phyloP scores from a whole-genome alignment of 106 monocot species.

The Dactylorhiza incarnata region DNA sequence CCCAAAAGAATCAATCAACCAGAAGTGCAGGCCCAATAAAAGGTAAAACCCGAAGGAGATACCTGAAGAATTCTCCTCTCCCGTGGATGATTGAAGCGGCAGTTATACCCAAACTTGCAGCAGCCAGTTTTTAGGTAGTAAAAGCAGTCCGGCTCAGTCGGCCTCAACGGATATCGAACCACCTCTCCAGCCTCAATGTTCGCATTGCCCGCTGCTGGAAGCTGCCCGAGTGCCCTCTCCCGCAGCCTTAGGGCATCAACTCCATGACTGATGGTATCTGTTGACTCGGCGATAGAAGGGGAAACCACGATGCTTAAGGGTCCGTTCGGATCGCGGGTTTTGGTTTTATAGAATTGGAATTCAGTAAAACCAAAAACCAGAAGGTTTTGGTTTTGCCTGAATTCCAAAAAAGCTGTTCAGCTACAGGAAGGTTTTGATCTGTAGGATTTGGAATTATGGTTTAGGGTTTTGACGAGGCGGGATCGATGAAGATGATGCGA shows the following conservation, averaged over 20 bases:
- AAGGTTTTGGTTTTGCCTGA: too few species aligned
- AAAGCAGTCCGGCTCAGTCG: slow-evolving; percentile 17
- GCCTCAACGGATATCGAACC: slow-evolving; percentile 9
- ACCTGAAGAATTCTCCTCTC: background rate
- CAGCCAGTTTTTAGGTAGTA: slow-evolving; percentile 18
- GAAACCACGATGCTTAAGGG: background rate
- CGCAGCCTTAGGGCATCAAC: background rate
- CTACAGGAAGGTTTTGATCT: too few species aligned
- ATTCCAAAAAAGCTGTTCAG: too few species aligned
- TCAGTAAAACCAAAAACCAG: too few species aligned
- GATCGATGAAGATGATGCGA: too few species aligned
- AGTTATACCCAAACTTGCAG: slow-evolving; percentile 20
- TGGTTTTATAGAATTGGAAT: too few species aligned
- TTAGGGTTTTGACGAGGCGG: too few species aligned
- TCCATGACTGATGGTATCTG: background rate
- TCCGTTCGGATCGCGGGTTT: too few species aligned
- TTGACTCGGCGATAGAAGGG: background rate
- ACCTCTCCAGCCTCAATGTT: background rate
- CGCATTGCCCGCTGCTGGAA: background rate
- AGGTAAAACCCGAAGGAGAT: background rate
- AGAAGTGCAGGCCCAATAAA: background rate
- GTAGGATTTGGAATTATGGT: too few species aligned
- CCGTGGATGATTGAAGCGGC: slow-evolving; percentile 32
- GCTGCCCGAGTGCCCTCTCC: background rate
- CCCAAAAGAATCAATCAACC: background rate